These are phyloP conservation scores for Vitis rotundifolia DNA, from an alignment of 164 flowering plant genomes.

Conservation along the genomic window DNA sequence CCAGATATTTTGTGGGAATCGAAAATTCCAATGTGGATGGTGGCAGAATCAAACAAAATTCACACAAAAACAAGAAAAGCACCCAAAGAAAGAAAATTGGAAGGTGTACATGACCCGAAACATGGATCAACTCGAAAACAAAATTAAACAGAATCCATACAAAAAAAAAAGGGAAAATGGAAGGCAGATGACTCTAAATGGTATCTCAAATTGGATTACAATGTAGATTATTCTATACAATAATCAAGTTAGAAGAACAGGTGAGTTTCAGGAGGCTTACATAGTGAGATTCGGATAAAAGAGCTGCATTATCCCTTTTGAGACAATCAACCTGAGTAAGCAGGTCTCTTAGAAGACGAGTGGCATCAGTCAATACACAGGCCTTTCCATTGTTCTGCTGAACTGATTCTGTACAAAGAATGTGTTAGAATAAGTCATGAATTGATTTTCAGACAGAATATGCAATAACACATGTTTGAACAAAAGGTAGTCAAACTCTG, in stretches of 20 bases:
- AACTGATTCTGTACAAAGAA: slow-evolving; percentile 33
- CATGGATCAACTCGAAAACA: not conserved
- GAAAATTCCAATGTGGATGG: too few relatives aligned
- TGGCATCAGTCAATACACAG: slow-evolving; percentile 48
- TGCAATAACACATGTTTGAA: not conserved
- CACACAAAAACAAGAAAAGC: not conserved
- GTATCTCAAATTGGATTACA: too few relatives aligned
- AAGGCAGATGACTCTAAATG: not conserved
- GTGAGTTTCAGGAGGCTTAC: slow-evolving; percentile 34
- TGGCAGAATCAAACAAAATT: not conserved
- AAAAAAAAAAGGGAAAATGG: not conserved
- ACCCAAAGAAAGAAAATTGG: not conserved
- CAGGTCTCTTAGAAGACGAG: slow-evolving; percentile 43
- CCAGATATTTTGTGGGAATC: too few relatives aligned
- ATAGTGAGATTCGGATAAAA: slow-evolving; percentile 59
- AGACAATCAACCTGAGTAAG: slow-evolving; percentile 46
- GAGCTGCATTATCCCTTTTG: slow-evolving; percentile 49
- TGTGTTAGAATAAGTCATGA: not conserved
- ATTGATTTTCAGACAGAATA: not conserved
- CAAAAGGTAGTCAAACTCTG: not conserved
- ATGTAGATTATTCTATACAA: too few relatives aligned
- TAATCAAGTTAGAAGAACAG: not conserved
- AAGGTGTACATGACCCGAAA: not conserved
- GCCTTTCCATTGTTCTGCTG: slow-evolving; percentile 61
- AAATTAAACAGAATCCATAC: not conserved